phyloP scores from a whole-genome alignment of 208 protist genomes.

The Trypanosoma mega region DNA sequence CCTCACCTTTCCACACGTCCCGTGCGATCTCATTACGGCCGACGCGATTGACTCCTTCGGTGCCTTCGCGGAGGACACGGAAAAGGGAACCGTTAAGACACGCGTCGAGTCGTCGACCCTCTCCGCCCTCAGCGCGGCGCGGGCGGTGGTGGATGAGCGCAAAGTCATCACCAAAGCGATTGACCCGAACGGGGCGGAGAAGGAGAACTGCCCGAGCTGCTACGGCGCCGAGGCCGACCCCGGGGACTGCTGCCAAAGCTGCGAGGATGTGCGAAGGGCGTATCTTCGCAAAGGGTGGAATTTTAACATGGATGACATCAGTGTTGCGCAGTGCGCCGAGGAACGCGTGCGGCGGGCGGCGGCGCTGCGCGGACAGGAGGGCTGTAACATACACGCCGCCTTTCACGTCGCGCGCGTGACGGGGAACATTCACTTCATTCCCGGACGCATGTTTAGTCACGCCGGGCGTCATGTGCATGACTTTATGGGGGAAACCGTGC shows the following conservation, averaged over 20 bases:
- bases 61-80: slow-evolving; percentile 32
- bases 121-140: slow-evolving; percentile 34
- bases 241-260: slow-evolving; percentile 81
- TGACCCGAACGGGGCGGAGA: slow-evolving; percentile 42
- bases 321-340: slow-evolving; percentile 64
- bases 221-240: slow-evolving; percentile 65
- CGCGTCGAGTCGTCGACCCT: slow-evolving; percentile 46
- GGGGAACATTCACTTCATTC: slow-evolving; percentile 84
- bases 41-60: slow-evolving; percentile 77
- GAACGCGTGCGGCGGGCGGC: slow-evolving; percentile 44
- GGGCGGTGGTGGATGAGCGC: slow-evolving; percentile 41
- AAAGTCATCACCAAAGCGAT: slow-evolving; percentile 36
- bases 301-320: slow-evolving; percentile 63
- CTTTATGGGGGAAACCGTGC: slow-evolving; percentile 44
- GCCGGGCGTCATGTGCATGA: slow-evolving; percentile 57
- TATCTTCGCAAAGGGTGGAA: slow-evolving; percentile 60
- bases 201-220: slow-evolving; percentile 76
- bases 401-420: slow-evolving; percentile 73
- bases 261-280: slow-evolving; percentile 70
- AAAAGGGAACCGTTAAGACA: slow-evolving; percentile 46
- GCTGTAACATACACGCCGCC: slow-evolving; percentile 75
- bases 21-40: slow-evolving; percentile 76
- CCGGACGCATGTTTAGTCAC: slow-evolving; percentile 47
- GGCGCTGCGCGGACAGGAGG: slow-evolving; percentile 40
- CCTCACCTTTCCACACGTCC: slow-evolving; percentile 72